Evolutionary conservation across 2,329 filamentous ascomycete species (phyloP).

Genomic region (Aureobasidium sp.): DNA sequence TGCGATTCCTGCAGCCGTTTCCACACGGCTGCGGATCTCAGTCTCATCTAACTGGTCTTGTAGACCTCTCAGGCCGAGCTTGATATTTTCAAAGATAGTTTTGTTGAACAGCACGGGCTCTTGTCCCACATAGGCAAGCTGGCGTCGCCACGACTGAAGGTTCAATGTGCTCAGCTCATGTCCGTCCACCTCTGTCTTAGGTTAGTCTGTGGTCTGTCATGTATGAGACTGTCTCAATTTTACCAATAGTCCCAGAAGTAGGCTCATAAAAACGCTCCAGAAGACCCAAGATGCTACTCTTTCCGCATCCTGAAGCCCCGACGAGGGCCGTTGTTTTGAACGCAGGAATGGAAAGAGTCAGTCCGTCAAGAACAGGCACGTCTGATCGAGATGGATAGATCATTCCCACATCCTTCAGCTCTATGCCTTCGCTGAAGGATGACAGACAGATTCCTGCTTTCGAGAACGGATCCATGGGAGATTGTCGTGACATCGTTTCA

Average conservation of each 20-base stretch:
- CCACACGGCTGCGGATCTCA: too few relatives aligned
- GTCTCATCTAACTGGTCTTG: too few relatives aligned
- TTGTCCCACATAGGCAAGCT: constrained; percentile 38
- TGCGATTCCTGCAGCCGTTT: constrained; percentile 27
- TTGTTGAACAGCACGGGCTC: constrained; percentile 33
- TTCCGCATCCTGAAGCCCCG: constrained; percentile 40
- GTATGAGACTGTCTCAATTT: too few relatives aligned
- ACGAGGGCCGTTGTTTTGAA: constrained; percentile 38
- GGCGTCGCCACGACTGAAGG: constrained; percentile 29
- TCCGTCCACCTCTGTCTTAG: too few relatives aligned
- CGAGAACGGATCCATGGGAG: too few relatives aligned
- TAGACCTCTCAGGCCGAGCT: constrained; percentile 21
- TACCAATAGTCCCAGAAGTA: constrained; percentile 29
- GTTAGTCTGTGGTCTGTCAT: too few relatives aligned
- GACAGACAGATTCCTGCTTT: too few relatives aligned
- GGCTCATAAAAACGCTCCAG: constrained; percentile 41
- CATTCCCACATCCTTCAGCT: constrained; percentile 52
- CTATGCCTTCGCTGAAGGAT: too few relatives aligned
- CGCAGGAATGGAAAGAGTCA: constrained; percentile 31
- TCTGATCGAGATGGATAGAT: constrained; percentile 53
- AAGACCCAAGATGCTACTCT: constrained; percentile 36
- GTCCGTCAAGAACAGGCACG: constrained; percentile 30
- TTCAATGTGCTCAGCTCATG: constrained; percentile 23
- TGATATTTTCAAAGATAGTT: constrained; percentile 38
- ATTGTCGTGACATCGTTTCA: too few relatives aligned